These are phyloP conservation scores for Aurinia saxatilis DNA, from an alignment of 345 rosid species.

Conservation along the genomic window DNA sequence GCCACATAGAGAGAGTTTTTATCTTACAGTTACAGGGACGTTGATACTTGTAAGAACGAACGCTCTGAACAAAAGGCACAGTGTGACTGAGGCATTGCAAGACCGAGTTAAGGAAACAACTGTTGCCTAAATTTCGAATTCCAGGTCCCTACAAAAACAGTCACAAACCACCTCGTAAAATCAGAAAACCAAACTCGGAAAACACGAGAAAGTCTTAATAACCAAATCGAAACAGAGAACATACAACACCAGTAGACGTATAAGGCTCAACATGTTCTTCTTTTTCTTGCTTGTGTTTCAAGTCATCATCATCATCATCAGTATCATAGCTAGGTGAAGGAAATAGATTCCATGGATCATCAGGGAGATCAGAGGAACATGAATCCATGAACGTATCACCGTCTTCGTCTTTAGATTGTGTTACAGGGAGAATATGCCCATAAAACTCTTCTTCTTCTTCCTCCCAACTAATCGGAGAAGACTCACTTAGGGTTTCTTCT, in stretches of 20 bases:
- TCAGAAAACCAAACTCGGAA: not conserved
- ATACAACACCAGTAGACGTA: constrained; percentile 20
- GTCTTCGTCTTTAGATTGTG: no score
- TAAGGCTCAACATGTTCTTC: not conserved
- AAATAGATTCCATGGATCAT: not conserved
- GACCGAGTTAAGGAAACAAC: constrained; percentile 77
- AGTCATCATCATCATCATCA: not conserved
- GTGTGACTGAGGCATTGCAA: constrained; percentile 92
- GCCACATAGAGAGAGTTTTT: not conserved
- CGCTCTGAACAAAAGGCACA: constrained; percentile 55
- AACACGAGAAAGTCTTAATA: not conserved
- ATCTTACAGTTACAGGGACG: constrained; percentile 44
- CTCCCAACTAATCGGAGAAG: no score
- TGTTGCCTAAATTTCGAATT: constrained; percentile 66
- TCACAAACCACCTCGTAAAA: not conserved
- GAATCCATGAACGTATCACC: no score
- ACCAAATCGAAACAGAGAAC: not conserved
- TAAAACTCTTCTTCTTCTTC: no score
- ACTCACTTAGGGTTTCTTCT: no score
- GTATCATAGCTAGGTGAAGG: not conserved
- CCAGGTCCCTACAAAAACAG: constrained; percentile 63
- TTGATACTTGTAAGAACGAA: constrained; percentile 35
- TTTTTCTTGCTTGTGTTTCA: not conserved
- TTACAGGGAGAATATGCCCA: no score
- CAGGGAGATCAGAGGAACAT: not conserved